A percentile compares a stretch with the other conserved stretches of the same genome.
These are phyloP conservation scores for Plasmodium inui DNA, from an alignment of 169 alveolate species.

Conservation along the genomic window DNA sequence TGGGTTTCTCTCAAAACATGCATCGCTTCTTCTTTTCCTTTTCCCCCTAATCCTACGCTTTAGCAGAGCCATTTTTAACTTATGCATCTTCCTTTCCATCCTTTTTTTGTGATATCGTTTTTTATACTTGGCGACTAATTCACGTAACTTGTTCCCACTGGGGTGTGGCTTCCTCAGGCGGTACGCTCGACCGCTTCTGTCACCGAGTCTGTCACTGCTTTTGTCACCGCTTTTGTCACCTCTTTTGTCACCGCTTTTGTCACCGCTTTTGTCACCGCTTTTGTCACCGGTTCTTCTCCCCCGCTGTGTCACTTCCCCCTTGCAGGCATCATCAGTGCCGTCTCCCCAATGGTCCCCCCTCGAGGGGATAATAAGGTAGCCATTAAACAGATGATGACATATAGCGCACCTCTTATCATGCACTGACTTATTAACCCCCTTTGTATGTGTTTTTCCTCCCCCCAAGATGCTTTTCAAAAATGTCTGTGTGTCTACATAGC, in stretches of 20 bases:
- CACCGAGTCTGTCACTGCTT: not conserved
- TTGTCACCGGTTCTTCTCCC: not conserved
- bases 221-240: not conserved
- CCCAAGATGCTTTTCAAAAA: constrained; percentile 24
- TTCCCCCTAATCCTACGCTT: constrained; percentile 11
- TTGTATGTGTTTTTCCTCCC: not conserved
- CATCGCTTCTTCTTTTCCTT: constrained; percentile 6
- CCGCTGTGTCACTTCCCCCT: not conserved
- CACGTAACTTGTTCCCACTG: not conserved
- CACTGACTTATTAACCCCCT: not conserved
- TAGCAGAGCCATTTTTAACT: constrained; percentile 5
- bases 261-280: not conserved
- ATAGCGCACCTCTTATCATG: not conserved
- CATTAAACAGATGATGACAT: not conserved
- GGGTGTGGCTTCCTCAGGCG: not conserved
- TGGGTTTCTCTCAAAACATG: not conserved
- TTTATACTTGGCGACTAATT: not conserved
- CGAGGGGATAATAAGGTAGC: constrained; percentile 58
- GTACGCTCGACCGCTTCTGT: not conserved
- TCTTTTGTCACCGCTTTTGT: not conserved
- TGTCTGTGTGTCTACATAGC: constrained; percentile 60
- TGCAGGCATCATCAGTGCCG: not conserved
- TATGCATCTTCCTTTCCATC: not conserved
- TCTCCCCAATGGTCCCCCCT: not conserved
- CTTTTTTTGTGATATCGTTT: not conserved